A percentile compares a stretch with the other conserved stretches of the same genome.
phyloP scores from a whole-genome alignment of 306 rosid genomes.

The Vigna radiata region DNA sequence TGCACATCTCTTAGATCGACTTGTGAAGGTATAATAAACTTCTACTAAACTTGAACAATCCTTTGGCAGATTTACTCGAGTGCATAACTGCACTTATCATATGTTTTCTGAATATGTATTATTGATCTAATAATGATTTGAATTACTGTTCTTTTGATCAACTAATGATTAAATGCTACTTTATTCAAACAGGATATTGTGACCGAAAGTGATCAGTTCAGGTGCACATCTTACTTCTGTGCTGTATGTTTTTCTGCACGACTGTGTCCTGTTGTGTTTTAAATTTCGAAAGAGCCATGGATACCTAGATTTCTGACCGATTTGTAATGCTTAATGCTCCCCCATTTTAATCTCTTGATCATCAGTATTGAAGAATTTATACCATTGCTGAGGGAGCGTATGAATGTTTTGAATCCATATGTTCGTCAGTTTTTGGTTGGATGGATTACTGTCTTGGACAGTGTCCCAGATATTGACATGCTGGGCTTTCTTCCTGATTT shows the following conservation, averaged over 20 bases:
- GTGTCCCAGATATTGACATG: conserved; percentile 98
- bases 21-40: conserved; percentile 73
- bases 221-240: conserved; percentile 60
- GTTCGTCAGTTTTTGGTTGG: conserved; percentile 99
- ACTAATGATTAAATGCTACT: conserved; percentile 44
- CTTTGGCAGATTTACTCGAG: not conserved
- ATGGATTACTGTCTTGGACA: conserved; percentile 97
- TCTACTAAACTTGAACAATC: conserved; percentile 19
- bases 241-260: conserved; percentile 36
- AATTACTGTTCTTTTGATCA: conserved; percentile 32
- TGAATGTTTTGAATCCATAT: conserved; percentile 94
- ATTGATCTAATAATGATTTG: conserved; percentile 36
- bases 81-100: not conserved
- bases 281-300: conserved; percentile 25
- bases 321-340: conserved; percentile 33
- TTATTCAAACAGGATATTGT: conserved; percentile 86
- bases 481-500: conserved; percentile 97
- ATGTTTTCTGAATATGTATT: conserved; percentile 16
- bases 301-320: conserved; percentile 27
- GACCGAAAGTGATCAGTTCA: conserved; percentile 98
- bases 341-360: conserved; percentile 37
- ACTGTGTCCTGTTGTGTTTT: conserved; percentile 15
- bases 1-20: conserved; percentile 96
- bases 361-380: conserved; percentile 96
- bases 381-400: conserved; percentile 97